Evolutionary conservation across 1,139 yeast species (phyloP).

Genomic region (Candida gigantensis): DNA sequence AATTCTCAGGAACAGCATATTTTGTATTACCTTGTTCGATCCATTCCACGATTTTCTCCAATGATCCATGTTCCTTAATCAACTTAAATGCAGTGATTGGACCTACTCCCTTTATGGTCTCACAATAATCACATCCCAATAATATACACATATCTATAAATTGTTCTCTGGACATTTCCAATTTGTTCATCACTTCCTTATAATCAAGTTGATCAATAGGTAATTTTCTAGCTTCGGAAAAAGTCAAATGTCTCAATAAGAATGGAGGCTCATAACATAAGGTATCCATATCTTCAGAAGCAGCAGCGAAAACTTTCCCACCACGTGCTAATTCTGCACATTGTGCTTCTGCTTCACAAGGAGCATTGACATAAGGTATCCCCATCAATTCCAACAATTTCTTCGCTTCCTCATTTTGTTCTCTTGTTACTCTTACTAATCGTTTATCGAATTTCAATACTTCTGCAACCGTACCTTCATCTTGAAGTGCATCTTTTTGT

Average conservation of each 20-base stretch:
- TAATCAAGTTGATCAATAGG: constrained; percentile 87
- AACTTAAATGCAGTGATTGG: constrained; percentile 91
- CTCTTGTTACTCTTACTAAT: constrained; percentile 81
- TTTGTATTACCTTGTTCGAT: constrained; percentile 62
- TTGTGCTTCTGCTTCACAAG: constrained; percentile 98
- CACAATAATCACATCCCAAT: constrained; percentile 96
- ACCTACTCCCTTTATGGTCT: constrained; percentile 91
- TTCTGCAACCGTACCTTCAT: constrained; percentile 78
- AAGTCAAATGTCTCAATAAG: constrained; percentile 84
- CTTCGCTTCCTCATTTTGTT: constrained; percentile 94
- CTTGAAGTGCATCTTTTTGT: constrained; percentile 70
- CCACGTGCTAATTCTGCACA: constrained; percentile 90
- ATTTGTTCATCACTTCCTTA: constrained; percentile 67
- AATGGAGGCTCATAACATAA: constrained; percentile 86
- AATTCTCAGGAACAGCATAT: constrained; percentile 85
- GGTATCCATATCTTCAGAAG: constrained; percentile 99
- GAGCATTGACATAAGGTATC: constrained; percentile 88
- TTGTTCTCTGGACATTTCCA: constrained; percentile 68
- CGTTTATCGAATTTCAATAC: constrained; percentile 78
- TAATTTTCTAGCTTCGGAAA: constrained; percentile 88
- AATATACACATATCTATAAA: constrained; percentile 91
- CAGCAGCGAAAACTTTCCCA: constrained; percentile 94
- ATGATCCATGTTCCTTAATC: constrained; percentile 78
- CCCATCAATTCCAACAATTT: constrained; percentile 84
- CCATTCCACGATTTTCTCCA: constrained; percentile 73